Percentiles rank a stretch among this genome's conserved stretches.
phyloP scores from a whole-genome alignment of 1,284 basidiomycete genomes.

The Heimioporus retisporus region DNA sequence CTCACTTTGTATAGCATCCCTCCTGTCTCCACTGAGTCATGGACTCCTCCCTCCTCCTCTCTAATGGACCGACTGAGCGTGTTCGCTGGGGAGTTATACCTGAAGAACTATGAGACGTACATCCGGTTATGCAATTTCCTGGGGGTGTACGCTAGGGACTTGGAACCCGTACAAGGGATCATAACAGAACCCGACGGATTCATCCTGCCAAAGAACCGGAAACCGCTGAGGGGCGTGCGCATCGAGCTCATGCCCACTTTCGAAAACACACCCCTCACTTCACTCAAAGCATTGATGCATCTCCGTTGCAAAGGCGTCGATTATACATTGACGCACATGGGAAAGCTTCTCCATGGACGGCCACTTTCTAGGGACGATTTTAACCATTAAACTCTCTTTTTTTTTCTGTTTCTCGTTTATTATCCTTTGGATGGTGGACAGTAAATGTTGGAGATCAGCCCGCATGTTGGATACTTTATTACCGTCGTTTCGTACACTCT shows the following conservation, averaged over 20 bases:
- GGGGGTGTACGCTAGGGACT: slow-evolving; percentile 14
- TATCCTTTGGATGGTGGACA: too few species aligned
- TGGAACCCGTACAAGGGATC: slow-evolving; percentile 15
- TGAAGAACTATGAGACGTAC: too few species aligned
- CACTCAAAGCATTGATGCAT: slow-evolving; percentile 45
- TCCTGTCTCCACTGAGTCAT: slow-evolving; percentile 19
- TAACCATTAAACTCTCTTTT: background rate
- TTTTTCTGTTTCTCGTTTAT: background rate
- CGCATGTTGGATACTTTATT: too few species aligned
- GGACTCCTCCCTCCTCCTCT: slow-evolving; percentile 23
- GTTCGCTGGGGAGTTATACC: slow-evolving; percentile 44
- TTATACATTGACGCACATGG: slow-evolving; percentile 41
- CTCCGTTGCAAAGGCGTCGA: slow-evolving; percentile 52
- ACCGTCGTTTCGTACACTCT: too few species aligned
- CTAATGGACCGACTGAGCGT: slow-evolving; percentile 50
- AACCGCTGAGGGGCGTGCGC: slow-evolving; percentile 12
- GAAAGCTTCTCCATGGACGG: slow-evolving; percentile 50
- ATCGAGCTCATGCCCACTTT: slow-evolving; percentile 37
- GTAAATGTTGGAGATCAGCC: too few species aligned
- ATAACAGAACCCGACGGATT: slow-evolving; percentile 47
- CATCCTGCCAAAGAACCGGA: slow-evolving; percentile 36
- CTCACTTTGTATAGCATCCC: slow-evolving; percentile 43
- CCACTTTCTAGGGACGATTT: slow-evolving; percentile 42
- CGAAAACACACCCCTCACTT: slow-evolving; percentile 36
- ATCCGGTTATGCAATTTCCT: too few species aligned